Base-by-base conservation (phyloP, 2,329 filamentous ascomycete species). In the Neoscytalidium dimidiatum region DNA sequence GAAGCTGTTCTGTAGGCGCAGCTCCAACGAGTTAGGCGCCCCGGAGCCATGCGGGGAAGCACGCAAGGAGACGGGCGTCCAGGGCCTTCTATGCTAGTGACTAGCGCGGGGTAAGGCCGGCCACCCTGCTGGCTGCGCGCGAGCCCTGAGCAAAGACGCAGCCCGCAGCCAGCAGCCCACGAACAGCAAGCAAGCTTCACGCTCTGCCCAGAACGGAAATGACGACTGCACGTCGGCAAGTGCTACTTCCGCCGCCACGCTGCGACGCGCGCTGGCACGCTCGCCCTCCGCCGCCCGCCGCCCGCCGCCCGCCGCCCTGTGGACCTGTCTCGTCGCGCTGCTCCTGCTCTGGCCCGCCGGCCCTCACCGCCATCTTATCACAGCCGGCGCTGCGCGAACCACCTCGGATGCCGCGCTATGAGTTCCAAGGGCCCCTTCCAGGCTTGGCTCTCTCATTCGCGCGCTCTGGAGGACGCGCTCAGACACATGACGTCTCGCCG, bases 21-120 rank as follows among this genome's bases (percentile, higher is more conserved):
- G 56, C 56, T 60, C 56, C 56, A 60, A 60, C 56, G 41, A 60
- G 56, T 60, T 31, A 60, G 56, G 56, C 56, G 38, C 38, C 19
- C 33, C 41, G 56, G 56, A 33, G 26, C 19, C n/a, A 62, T 62
- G 58, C 58, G 58, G 58, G 58, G 58, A 62, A 62, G 41, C 38
- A 33, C 56, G 56, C 56, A 60, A 60, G 56, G 56, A 60, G 56
- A n/a, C n/a, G n/a, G n/a, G 23, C 23, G 52, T n/a, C 26, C 53
- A 28, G 52, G 51, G 49, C 28, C 48, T 31, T 48, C 19, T 7
- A 33, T 33, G 28, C 33, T 43, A 44, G 38, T 33, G 57, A 19
- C 44, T 51, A 62, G 58, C 58, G 58, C 58, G 58, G 58, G 58
- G 58, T 62, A 62, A n/a, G 58, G 3, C 44, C 46, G 58, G 51